Evolutionary conservation across 1,284 basidiomycete genomes (phyloP), one percentile per base, ranked within the genome.

Genomic region (Pholiota adiposa): DNA sequence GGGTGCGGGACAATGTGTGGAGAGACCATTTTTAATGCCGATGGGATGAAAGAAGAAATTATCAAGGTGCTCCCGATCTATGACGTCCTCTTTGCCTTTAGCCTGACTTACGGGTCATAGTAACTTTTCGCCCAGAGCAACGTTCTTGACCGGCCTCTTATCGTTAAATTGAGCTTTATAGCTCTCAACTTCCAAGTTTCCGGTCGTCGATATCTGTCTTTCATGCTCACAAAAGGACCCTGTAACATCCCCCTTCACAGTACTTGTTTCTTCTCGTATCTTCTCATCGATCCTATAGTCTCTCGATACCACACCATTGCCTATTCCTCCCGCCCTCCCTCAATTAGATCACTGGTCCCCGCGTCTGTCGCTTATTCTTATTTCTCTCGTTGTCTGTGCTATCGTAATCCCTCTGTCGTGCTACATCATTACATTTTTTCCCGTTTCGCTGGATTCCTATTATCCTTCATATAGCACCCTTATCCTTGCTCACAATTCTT

Each of bases 371-470:
- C 56, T 56, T 65, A 58, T 48, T 46, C 59, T 56, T 51, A 51
- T 54, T 51, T 58, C 56, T 61, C 58, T 60, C 51, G 64, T 69
- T 62, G 59, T 68, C 54, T 64, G 60, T 68, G 65, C 63, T 68
- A 68, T 69, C 66, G 64, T 69, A 66, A 57, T 33, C 11, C 34
- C 51, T 57, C 64, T 63, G 65, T 65, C 64, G 65, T 69, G 68
- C 65, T 67, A 65, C 65, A 65, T 61, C 58, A 62, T 62, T 38
- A 63, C 58, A 56, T 65, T 56, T 56, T 54, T 23, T 58, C 54
- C 61, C 56, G 54, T 59, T 56, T 62, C 56, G 54, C 61, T 50
- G 40, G 54, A 50, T 41, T 49, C 49, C 49, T 46, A 61, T 63
- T 54, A 51, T 60, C 38, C 51, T 44, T 51, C 38, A 29, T 25